Base-by-base conservation (phyloP, 1,284 basidiomycete genomes). In the Ustilago hordei region DNA sequence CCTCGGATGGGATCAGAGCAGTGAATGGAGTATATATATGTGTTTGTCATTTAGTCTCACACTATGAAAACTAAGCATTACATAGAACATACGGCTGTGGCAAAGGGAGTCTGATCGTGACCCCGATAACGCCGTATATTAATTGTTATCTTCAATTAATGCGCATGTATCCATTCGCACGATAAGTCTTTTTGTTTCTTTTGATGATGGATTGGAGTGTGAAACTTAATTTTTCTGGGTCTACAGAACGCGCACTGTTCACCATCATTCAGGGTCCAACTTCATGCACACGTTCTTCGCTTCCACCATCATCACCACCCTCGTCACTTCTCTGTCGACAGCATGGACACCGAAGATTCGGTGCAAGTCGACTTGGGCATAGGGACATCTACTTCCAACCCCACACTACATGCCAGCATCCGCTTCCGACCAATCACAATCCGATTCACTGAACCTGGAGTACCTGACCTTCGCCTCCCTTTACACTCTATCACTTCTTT, bases 401-500 rank as follows among this genome's bases (percentile, higher is more conserved):
- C 55, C 5, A 3, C 54, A 0, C 38, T 66, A 8, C 59, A 61
- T 8, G 64, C 68, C 0, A 11, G 32, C 32, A 19, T 77, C 9
- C 61, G 69, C 9, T 23, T 78, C 6, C 60, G 71, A n/a, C 75
- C 67, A 28, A 36, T 70, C 38, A 75, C 64, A 19, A 45, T 78
- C 32, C 65, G 75, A 11, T 78, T 78, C 57, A 74, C 75, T 38
- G 75, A 78, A 41, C 64, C 75, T 6, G 75, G 67, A 15, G 60
- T 78, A 1, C 52, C 45, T 35, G 71, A 75, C 32, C 53, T 74
- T 7, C 31, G 57, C 1, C 56, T 78, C 11, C 19, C 39, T 8
- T 39, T 75, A 2, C 58, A 62, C n/a, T 64, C 70, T 1, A 12
- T 72, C 50, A 23, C 54, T 6, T 64, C 47, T 13, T 50, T 70